phyloP scores from a whole-genome alignment of 2,329 filamentous ascomycete genomes.

The Colletotrichum sp. region DNA sequence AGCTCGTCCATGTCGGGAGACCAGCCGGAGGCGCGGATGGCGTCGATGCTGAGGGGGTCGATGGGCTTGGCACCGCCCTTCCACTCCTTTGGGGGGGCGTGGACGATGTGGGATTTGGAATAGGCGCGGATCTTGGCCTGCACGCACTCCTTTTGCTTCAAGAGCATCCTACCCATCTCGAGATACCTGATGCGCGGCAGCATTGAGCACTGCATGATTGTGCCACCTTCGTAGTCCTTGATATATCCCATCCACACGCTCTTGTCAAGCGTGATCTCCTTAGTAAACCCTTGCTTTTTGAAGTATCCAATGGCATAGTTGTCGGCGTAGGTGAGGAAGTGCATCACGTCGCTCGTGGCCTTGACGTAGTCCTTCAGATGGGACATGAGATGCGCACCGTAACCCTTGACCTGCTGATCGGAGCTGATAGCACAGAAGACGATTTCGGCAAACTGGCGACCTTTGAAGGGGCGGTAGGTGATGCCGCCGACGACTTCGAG shows the following conservation, averaged over 20 bases:
- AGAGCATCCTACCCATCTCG: constrained; percentile 88
- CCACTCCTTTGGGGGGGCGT: constrained; percentile 87
- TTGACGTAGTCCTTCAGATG: constrained; percentile 99
- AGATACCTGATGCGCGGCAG: constrained; percentile 93
- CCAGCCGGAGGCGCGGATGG: constrained; percentile 93
- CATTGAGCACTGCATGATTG: constrained; percentile 99
- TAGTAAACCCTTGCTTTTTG: constrained; percentile 98
- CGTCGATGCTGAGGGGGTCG: constrained; percentile 84
- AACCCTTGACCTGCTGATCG: constrained; percentile 98
- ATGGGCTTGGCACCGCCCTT: constrained; percentile 76
- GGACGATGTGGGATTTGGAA: constrained; percentile 85
- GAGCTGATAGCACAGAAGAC: constrained; percentile 98
- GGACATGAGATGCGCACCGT: constrained; percentile 97
- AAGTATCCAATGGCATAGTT: constrained; percentile 99
- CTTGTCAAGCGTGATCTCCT: constrained; percentile 92
- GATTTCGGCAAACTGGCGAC: constrained; percentile 93
- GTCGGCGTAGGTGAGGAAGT: constrained; percentile 97
- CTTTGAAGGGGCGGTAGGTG: constrained; percentile 93
- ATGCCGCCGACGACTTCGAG: constrained; percentile 96
- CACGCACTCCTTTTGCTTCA: constrained; percentile 96
- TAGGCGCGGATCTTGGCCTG: constrained; percentile 94
- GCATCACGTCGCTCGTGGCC: constrained; percentile 95
- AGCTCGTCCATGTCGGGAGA: constrained; percentile 97
- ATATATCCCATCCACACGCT: constrained; percentile 99
- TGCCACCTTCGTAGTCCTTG: constrained; percentile 98